phyloP scores from a whole-genome alignment of 169 alveolate species.

The Eimeria necatrix region DNA sequence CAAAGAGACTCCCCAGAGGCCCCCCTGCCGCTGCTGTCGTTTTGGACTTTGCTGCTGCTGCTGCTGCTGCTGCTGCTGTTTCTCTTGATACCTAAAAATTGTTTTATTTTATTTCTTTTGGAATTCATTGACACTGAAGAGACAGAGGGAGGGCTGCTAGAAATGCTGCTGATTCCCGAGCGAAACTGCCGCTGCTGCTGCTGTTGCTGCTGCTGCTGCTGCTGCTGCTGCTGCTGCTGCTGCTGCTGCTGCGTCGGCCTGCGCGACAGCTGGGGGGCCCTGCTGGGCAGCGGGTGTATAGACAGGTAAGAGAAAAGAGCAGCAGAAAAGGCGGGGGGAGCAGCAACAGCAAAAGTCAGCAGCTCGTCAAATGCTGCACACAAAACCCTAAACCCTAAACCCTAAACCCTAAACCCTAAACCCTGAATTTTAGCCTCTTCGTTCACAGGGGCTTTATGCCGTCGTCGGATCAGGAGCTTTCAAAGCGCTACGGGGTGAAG shows the following conservation, averaged over 20 bases:
- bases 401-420: slow-evolving; percentile 52
- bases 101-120: background rate
- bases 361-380: slow-evolving; percentile 53
- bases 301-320: background rate
- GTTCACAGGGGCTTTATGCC: too few relatives aligned
- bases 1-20: too few relatives aligned
- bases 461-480: too few relatives aligned
- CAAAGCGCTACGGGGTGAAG: background rate
- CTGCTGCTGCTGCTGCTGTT: too few relatives aligned
- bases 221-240: slow-evolving; percentile 54
- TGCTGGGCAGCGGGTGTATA: slow-evolving; percentile 39
- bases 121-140: too few relatives aligned
- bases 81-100: background rate
- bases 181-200: slow-evolving; percentile 23
- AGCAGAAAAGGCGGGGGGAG: slow-evolving; percentile 5
- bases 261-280: background rate
- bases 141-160: background rate
- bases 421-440: background rate
- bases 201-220: slow-evolving; percentile 61
- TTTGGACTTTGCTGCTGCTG: too few relatives aligned
- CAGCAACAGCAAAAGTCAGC: slow-evolving; percentile 49
- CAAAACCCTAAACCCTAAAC: background rate
- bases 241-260: slow-evolving; percentile 1
- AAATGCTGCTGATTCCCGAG: slow-evolving; percentile 10
- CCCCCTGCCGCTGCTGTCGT: too few relatives aligned